phyloP scores from a whole-genome alignment of 73 alveolate genomes.

The Paramecium biaurelia region DNA sequence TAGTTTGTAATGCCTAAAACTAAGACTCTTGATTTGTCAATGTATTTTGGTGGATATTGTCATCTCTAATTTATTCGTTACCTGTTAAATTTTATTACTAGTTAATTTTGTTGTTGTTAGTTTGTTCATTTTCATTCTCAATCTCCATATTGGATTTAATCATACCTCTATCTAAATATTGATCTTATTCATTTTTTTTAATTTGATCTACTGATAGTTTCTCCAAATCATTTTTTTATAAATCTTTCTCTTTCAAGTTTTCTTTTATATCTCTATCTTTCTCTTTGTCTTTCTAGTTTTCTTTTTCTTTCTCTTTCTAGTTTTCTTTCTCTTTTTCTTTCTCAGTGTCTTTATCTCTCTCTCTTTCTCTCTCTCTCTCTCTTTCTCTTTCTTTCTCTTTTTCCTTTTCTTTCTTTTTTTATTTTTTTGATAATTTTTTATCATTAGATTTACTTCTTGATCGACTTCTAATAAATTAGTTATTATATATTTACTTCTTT shows the following conservation, averaged over 20 bases:
- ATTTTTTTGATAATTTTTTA: not conserved
- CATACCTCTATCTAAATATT: slow-evolving; percentile 8
- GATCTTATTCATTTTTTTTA: not conserved
- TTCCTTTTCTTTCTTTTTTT: not conserved
- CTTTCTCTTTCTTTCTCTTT: not conserved
- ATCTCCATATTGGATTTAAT: slow-evolving; percentile 36
- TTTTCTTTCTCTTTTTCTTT: not conserved
- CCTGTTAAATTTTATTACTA: not conserved
- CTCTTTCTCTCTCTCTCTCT: not conserved
- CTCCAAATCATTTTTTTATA: not conserved
- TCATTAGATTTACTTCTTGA: slow-evolving; percentile 18
- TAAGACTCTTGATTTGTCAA: not conserved
- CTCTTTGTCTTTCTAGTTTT: not conserved
- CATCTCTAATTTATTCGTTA: not conserved
- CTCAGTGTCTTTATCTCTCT: not conserved
- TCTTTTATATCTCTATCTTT: not conserved
- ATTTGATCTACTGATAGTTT: not conserved
- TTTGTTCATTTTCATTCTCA: not conserved
- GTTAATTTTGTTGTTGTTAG: not conserved
- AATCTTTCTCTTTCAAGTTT: not conserved
- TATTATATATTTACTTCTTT: not conserved
- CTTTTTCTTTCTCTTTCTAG: not conserved
- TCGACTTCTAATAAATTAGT: slow-evolving; percentile 8
- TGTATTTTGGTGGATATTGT: not conserved
- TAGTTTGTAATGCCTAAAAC: not conserved